Percentiles rank a stretch among this genome's conserved stretches.
Evolutionary conservation across 371 early-diverging fungal species (phyloP).

Genomic region (Mucor saturninus): DNA sequence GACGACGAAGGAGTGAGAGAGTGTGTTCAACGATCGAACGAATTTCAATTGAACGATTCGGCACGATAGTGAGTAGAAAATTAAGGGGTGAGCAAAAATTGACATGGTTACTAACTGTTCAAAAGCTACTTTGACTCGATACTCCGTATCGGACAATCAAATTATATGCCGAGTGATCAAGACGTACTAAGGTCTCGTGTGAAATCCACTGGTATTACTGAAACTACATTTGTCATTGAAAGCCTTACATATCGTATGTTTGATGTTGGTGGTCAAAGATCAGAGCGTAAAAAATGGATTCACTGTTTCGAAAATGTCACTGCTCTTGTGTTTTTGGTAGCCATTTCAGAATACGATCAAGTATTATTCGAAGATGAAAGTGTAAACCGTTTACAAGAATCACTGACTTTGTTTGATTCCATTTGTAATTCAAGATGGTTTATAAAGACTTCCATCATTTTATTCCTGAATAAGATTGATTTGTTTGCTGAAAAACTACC

Average conservation of each 20-base stretch:
- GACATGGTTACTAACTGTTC: neutral
- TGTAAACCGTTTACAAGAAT: constrained; percentile 72
- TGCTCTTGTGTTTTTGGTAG: constrained; percentile 90
- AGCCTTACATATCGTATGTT: constrained; percentile 86
- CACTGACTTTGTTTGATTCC: constrained; percentile 73
- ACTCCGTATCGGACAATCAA: constrained; percentile 75
- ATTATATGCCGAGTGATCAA: constrained; percentile 87
- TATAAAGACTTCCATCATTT: constrained; percentile 77
- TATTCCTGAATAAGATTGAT: constrained; percentile 88
- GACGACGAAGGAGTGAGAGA: constrained; percentile 76
- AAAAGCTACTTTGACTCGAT: constrained; percentile 84
- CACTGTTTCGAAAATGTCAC: constrained; percentile 96
- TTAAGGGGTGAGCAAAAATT: constrained; percentile 1
- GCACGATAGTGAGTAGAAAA: constrained; percentile 71
- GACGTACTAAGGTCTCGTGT: constrained; percentile 83
- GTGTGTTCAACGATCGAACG: constrained; percentile 74
- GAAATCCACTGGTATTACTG: constrained; percentile 87
- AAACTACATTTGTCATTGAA: constrained; percentile 84
- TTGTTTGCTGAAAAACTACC: constrained; percentile 75
- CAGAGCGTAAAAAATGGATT: constrained; percentile 94
- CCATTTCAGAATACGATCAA: constrained; percentile 95
- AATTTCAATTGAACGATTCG: constrained; percentile 89
- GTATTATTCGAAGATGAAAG: constrained; percentile 91
- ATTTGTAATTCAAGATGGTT: constrained; percentile 84
- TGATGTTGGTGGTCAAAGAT: constrained; percentile 94